Percentiles rank a stretch among this genome's conserved stretches.
phyloP scores from a whole-genome alignment of 768 basidiomycete species.

The Panaeolus papilionaceus region DNA sequence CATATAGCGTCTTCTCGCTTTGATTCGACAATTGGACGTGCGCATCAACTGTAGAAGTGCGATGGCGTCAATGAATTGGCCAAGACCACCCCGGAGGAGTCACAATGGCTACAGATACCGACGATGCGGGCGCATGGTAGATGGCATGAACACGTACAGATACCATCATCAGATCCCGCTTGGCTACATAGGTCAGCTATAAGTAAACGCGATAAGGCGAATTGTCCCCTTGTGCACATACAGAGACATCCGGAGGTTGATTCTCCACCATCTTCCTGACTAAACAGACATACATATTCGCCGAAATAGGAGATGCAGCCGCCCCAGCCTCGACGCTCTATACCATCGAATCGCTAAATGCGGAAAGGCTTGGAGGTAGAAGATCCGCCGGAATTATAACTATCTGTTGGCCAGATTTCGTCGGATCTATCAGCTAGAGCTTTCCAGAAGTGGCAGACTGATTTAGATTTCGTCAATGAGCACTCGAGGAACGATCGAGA shows the following conservation, averaged over 20 bases:
- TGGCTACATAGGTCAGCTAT: neutral
- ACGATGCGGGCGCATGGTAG: neutral
- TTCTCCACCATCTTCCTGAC: neutral
- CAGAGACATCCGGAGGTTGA: no score
- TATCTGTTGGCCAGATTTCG: neutral
- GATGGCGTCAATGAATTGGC: slow-evolving; percentile 14
- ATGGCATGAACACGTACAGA: slow-evolving; percentile 4
- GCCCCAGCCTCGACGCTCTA: neutral
- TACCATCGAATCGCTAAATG: neutral
- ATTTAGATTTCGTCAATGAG: neutral
- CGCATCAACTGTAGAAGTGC: neutral
- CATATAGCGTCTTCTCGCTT: neutral
- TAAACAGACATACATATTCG: neutral
- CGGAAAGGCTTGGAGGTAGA: neutral
- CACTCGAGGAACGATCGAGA: slow-evolving; percentile 4
- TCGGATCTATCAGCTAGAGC: neutral
- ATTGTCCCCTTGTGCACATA: neutral
- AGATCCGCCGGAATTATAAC: slow-evolving; percentile 5
- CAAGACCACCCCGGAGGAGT: neutral
- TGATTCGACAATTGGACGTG: neutral
- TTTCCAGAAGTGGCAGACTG: neutral
- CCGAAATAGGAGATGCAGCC: neutral
- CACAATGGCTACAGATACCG: neutral
- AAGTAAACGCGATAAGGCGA: neutral
- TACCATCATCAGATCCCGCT: neutral